These are phyloP conservation scores for Rhodamnia rubescens DNA, from an alignment of 345 rosid genomes.

Conservation along the genomic window DNA sequence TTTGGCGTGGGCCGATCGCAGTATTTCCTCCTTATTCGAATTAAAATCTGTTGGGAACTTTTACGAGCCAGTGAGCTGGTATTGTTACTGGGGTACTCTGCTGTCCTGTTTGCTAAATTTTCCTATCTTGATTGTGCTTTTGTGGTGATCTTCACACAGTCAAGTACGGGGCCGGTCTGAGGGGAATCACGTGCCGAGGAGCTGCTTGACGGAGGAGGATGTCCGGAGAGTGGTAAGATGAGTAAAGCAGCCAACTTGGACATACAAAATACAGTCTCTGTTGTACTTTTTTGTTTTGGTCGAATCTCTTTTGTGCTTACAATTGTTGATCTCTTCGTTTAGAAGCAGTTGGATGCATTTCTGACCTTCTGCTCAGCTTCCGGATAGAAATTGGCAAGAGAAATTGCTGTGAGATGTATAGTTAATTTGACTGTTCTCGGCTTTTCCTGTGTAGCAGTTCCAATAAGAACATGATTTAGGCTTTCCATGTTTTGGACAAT, in stretches of 20 bases:
- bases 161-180: rapidly evolving
- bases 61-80: background rate
- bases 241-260: background rate
- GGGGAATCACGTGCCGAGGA: rapidly evolving
- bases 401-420: background rate
- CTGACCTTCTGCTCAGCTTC: rapidly evolving
- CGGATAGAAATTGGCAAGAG: background rate
- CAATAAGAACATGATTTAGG: too few relatives aligned
- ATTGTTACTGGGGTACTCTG: background rate
- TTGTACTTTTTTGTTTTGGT: background rate
- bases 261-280: background rate
- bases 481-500: too few relatives aligned
- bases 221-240: background rate
- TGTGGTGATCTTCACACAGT: background rate
- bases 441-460: too few relatives aligned
- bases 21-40: background rate
- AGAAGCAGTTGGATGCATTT: background rate
- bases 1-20: rapidly evolving
- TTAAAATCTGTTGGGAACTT: rapidly evolving
- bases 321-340: background rate
- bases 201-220: rapidly evolving
- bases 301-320: background rate
- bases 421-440: background rate
- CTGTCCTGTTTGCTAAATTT: background rate
- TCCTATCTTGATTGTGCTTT: background rate